Evolutionary conservation across 768 basidiomycete species (phyloP).

Genomic region (Kwoniella dejecticola): DNA sequence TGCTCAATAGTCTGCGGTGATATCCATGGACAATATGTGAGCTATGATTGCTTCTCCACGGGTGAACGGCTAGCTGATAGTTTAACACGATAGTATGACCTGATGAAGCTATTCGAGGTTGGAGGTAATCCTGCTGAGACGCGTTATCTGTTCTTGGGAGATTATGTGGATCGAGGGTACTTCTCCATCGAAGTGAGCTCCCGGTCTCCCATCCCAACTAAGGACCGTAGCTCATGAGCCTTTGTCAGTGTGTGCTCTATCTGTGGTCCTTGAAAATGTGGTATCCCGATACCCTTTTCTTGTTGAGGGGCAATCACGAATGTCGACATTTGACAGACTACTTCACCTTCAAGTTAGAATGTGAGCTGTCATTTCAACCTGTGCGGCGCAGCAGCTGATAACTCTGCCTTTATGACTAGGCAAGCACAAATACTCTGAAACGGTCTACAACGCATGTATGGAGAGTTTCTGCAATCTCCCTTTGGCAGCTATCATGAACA

Average conservation of each 20-base stretch:
- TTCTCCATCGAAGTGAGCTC: conserved; percentile 80
- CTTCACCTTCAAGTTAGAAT: conserved; percentile 98
- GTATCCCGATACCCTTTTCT: conserved; percentile 96
- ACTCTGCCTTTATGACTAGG: conserved; percentile 60
- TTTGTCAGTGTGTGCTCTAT: conserved; percentile 84
- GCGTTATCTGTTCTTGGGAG: conserved; percentile 86
- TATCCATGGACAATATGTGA: conserved; percentile 98
- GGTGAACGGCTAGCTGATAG: too few species aligned
- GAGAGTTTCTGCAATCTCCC: conserved; percentile 94
- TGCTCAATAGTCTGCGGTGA: conserved; percentile 79
- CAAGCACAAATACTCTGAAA: conserved; percentile 98
- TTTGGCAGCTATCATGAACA: conserved; percentile 97
- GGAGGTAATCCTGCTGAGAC: conserved; percentile 93
- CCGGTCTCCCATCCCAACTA: not conserved
- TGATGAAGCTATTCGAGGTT: conserved; percentile 94
- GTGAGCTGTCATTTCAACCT: conserved; percentile 59
- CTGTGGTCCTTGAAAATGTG: conserved; percentile 98
- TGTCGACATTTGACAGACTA: conserved; percentile 98
- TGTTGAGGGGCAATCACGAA: conserved; percentile 97
- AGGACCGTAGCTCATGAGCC: not conserved
- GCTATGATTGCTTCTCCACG: too few species aligned
- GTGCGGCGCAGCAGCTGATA: conserved; percentile 1
- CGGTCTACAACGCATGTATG: conserved; percentile 96
- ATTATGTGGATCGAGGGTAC: conserved; percentile 91
- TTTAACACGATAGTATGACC: conserved; percentile 67